A percentile compares a stretch with the other conserved stretches of the same genome.
phyloP scores from a whole-genome alignment of 176 grass and related monocot species.

The Thalia dealbata region DNA sequence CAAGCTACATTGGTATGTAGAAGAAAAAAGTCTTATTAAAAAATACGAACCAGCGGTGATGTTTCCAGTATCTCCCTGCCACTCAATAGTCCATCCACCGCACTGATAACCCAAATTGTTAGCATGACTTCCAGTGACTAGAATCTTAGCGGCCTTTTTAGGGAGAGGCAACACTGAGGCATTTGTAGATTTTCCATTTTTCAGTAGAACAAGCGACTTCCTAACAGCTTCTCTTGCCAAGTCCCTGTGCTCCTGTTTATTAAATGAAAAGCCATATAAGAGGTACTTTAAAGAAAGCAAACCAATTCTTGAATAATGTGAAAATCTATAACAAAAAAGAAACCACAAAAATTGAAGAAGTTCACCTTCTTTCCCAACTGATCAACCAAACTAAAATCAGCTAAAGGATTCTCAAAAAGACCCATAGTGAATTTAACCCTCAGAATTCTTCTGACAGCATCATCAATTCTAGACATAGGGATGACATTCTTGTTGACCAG shows the following conservation, averaged over 20 bases:
- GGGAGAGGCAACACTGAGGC: slow-evolving; percentile 63
- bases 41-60: slow-evolving; percentile 63
- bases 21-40: slow-evolving; percentile 16
- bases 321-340: background rate
- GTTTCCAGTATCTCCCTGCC: slow-evolving; percentile 71
- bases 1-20: background rate
- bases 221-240: slow-evolving; percentile 95
- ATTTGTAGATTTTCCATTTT: slow-evolving; percentile 69
- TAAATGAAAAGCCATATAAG: background rate
- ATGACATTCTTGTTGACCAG: slow-evolving; percentile 67
- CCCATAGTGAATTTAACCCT: slow-evolving; percentile 97
- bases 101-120: slow-evolving; percentile 91
- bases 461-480: slow-evolving; percentile 76
- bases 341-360: background rate
- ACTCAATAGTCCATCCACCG: slow-evolving; percentile 95
- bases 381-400: slow-evolving; percentile 77
- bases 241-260: slow-evolving; percentile 77
- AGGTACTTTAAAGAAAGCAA: background rate
- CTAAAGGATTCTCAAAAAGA: slow-evolving; percentile 78
- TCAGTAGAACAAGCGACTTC: slow-evolving; percentile 89
- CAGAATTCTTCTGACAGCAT: slow-evolving; percentile 82
- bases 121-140: slow-evolving; percentile 82
- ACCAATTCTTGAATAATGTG: background rate
- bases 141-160: slow-evolving; percentile 79
- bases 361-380: slow-evolving; percentile 93